Evolutionary conservation across 805 yeast genomes (phyloP), one percentile per base, ranked within the genome.

Genomic region (Cyberlindnera maritima): DNA sequence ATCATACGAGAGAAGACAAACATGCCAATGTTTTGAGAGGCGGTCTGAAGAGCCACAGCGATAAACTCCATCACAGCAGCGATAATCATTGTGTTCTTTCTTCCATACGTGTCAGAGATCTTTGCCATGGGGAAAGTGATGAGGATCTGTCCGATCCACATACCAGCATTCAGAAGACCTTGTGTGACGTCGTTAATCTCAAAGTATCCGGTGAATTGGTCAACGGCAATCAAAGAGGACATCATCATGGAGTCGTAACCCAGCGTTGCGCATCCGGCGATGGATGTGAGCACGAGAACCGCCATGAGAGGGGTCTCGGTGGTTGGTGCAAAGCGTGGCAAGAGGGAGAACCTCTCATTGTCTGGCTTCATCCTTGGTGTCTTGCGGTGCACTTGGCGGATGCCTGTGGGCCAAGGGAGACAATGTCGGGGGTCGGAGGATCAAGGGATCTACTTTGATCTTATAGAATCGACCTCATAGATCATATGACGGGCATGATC

Each of bases 231-330:
- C 34, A 50, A 33, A 9, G 43, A 35, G 13, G 50, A 14, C 53
- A 50, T 50, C 53, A 50, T 50, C 50, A 47, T 50, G 4, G 46
- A 28, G 28, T 50, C 53, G 38, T 47, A 50, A 14, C 53, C 50
- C 45, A 44, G 38, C 2, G 53, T 50, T 4, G 44, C 20, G 44
- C 50, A 50, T 12, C 50, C 50, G 17, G 48, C 48, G 26, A 50
- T 47, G 6, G 50, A 28, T 14, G 43, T 36, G 18, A 47, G 34
- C 2, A 50, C 13, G 12, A 50, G 35, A 5, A 47, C 47, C 2
- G 18, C 18, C 3, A 35, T 2, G 14, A 49, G 23, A 3, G 32
- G 17, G 2, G 8, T 12, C 29, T 44, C 46, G 3, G 38, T 39
- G 26, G 34, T 50, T n/a, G 53, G 50, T 12, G 41, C 44, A 33